Evolutionary conservation across 495 filamentous ascomycete genomes (phyloP).

Genomic region (Tuber brumale): DNA sequence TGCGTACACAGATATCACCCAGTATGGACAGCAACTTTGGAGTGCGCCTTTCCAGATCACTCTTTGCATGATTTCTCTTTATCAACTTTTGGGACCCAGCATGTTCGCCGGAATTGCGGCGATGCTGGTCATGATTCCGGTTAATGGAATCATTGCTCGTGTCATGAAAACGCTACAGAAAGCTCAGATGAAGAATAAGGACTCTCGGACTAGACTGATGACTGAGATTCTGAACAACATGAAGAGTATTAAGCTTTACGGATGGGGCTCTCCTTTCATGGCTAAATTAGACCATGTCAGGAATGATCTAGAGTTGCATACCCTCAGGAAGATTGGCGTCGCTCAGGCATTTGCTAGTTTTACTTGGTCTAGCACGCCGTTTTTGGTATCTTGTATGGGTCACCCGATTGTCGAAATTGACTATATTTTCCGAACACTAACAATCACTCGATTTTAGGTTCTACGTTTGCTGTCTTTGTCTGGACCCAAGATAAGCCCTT

Average conservation of each 20-base stretch:
- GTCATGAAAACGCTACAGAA: constrained; percentile 94
- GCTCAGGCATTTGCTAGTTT: constrained; percentile 92
- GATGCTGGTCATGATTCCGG: constrained; percentile 96
- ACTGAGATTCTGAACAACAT: constrained; percentile 99
- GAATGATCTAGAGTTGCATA: constrained; percentile 92
- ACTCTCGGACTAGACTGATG: constrained; percentile 84
- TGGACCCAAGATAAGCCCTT: constrained; percentile 70
- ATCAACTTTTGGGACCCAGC: constrained; percentile 83
- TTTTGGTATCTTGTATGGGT: constrained; percentile 76
- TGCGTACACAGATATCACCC: constrained; percentile 62
- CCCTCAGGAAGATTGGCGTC: constrained; percentile 90
- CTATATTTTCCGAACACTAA: neutral
- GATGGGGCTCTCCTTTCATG: constrained; percentile 95
- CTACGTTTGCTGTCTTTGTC: constrained; percentile 92
- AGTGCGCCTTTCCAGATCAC: constrained; percentile 94
- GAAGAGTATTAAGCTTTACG: constrained; percentile 98
- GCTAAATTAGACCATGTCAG: constrained; percentile 90
- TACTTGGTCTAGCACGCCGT: constrained; percentile 98
- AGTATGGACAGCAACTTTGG: constrained; percentile 91
- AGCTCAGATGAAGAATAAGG: constrained; percentile 98
- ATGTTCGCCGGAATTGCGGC: constrained; percentile 95
- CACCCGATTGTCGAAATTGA: neutral
- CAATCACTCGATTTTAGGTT: constrained; percentile 43
- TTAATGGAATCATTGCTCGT: constrained; percentile 87
- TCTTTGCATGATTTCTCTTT: constrained; percentile 90